Conservation (phyloP, 345 rosid species). For the Limnanthes douglasii region DNA sequence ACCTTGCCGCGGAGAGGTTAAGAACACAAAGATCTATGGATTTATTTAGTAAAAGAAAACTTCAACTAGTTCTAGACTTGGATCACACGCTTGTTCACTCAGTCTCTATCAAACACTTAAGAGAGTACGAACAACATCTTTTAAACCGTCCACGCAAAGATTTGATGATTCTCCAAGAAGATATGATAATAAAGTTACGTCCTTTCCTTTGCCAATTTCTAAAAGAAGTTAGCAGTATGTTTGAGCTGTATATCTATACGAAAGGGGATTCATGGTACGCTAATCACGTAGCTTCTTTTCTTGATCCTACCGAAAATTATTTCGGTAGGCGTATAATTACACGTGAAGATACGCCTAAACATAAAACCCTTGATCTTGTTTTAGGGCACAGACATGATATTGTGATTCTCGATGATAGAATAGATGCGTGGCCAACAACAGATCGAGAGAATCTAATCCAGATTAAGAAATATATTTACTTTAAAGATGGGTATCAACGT, state of each 20-base stretch:
- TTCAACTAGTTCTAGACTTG: not conserved
- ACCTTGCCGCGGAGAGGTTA: not conserved
- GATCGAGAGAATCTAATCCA: not conserved
- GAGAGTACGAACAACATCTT: not conserved
- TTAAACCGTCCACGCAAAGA: not conserved
- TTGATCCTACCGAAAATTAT: not conserved
- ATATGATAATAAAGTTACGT: not conserved
- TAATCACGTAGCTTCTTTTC: not conserved
- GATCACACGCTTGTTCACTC: too few relatives aligned
- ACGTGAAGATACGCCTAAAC: not conserved
- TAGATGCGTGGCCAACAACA: not conserved
- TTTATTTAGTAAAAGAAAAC: not conserved
- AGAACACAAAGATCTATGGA: not conserved
- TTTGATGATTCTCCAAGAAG: not conserved
- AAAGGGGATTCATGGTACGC: not conserved
- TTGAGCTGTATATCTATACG: not conserved
- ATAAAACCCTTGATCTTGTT: not conserved
- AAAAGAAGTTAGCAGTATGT: not conserved
- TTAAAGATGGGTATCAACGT: not conserved
- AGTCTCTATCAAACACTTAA: not conserved
- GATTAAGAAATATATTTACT: not conserved
- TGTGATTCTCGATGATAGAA: not conserved
- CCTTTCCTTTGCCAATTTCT: not conserved
- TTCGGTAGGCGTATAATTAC: not conserved
- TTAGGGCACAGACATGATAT: not conserved